A percentile compares a stretch with the other conserved stretches of the same genome.
Conservation (phyloP, 306 rosid species). For the Trifolium repens region DNA sequence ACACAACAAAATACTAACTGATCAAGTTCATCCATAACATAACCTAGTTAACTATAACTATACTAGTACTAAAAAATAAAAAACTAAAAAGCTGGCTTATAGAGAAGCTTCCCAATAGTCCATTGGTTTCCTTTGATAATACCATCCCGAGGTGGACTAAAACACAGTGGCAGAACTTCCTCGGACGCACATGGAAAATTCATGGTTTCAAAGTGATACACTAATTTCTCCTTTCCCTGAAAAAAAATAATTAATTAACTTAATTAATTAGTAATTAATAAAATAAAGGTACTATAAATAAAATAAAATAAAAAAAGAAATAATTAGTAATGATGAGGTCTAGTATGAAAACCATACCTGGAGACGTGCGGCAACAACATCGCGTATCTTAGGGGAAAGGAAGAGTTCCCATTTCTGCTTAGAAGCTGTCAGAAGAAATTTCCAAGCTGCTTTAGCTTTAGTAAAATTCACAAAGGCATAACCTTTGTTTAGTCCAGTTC, state of each 20-base stretch:
- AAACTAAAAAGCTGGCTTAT: background rate
- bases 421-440: constrained; percentile 41
- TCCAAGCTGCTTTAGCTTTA: constrained; percentile 50
- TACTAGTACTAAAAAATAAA: too few relatives aligned
- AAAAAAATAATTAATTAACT: too few relatives aligned
- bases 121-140: background rate
- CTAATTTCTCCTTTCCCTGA: constrained; percentile 59
- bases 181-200: constrained; percentile 46
- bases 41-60: background rate
- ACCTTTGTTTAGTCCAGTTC: constrained; percentile 60
- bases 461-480: constrained; percentile 82
- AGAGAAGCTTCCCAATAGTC: constrained; percentile 38
- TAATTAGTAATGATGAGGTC: background rate
- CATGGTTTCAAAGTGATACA: constrained; percentile 49
- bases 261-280: too few relatives aligned
- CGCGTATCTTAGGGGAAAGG: constrained; percentile 54
- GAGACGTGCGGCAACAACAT: constrained; percentile 54
- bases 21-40: background rate
- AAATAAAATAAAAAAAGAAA: background rate
- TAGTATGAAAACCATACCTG: constrained; percentile 49
- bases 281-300: background rate
- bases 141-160: constrained; percentile 68
- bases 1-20: background rate
- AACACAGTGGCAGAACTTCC: constrained; percentile 56
- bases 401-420: constrained; percentile 52